Conservation (phyloP, 1,139 yeast genomes). For the Pichia sp. region DNA sequence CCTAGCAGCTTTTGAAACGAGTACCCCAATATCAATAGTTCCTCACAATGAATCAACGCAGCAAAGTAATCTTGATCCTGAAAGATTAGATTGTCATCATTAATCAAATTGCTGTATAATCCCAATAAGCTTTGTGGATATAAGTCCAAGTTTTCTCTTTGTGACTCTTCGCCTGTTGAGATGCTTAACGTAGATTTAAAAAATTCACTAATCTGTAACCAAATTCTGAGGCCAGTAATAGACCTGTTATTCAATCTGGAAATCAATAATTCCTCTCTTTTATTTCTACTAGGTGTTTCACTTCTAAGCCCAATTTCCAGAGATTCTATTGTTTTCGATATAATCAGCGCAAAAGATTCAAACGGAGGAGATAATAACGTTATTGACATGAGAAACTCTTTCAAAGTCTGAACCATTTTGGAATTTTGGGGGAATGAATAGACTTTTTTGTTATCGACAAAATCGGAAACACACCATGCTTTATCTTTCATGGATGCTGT, state of each 20-base stretch:
- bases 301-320: constrained; percentile 67
- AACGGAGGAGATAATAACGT: constrained; percentile 22
- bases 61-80: constrained; percentile 48
- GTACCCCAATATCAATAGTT: constrained; percentile 27
- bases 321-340: constrained; percentile 52
- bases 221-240: constrained; percentile 48
- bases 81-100: constrained; percentile 20
- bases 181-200: constrained; percentile 17
- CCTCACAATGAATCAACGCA: constrained; percentile 38
- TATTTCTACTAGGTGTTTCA: constrained; percentile 11
- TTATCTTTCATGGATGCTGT: constrained; percentile 16
- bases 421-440: too few relatives aligned
- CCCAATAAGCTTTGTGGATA: constrained; percentile 25
- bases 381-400: constrained; percentile 17
- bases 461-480: constrained; percentile 21
- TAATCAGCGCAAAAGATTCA: constrained; percentile 25
- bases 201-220: constrained; percentile 25
- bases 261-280: constrained; percentile 31
- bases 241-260: constrained; percentile 55
- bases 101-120: constrained; percentile 17
- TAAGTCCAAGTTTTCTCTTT: constrained; percentile 11
- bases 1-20: constrained; percentile 29
- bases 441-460: background rate
- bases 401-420: constrained; percentile 3
- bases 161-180: constrained; percentile 2